Base-by-base conservation (phyloP, 495 filamentous ascomycete species). In the Aspergillus avenaceus region DNA sequence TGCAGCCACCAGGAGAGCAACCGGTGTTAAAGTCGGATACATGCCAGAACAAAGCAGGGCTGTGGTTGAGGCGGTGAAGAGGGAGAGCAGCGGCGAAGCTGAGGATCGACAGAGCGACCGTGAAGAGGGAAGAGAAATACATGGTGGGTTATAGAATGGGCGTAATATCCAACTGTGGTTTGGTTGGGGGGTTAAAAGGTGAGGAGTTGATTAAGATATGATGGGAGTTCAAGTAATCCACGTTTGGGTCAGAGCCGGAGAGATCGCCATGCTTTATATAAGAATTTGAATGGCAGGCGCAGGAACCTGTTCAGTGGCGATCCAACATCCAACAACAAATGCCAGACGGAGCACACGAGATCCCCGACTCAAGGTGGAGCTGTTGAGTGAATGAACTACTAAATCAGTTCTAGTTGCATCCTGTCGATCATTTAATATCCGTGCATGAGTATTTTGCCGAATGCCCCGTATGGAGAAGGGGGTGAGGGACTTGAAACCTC, bases 1-100 rank as follows among this genome's bases (percentile, higher is more conserved):
- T 37, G 44, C 66, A 72, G 27, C 62, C 69, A 11, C 61, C 67
- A 0, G 63, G 60, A 3, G 72, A 67, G 52, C 69, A 67, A 49
- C 61, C 57, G 25, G 66, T 51, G 32, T 37, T 47, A 54, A 70
- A 73, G 55, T 66, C 49, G 36, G 62, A 54, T 31, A 65, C 68
- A 25, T 63, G 54, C 66, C 64, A 69, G 53, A 53, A 64, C 12
- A 64, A 46, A 12, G 57, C 47, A 41, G 59, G 62, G 41, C 50
- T 68, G 43, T 59, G 45, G 41, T 56, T 38, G 37, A 53, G 47
- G 31, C 43, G 27, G 14, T 22, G 44, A 22, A 51, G 21, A 21
- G 53, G 52, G 28, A 21, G 18, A 16, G 64, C 60, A 18, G 57
- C 45, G 59, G 60, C 38, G 21, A 66, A 31, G 54, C 60, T 51